Evolutionary conservation across 768 basidiomycete species (phyloP).

Genomic region (Pseudohyphozyma bogoriensis): DNA sequence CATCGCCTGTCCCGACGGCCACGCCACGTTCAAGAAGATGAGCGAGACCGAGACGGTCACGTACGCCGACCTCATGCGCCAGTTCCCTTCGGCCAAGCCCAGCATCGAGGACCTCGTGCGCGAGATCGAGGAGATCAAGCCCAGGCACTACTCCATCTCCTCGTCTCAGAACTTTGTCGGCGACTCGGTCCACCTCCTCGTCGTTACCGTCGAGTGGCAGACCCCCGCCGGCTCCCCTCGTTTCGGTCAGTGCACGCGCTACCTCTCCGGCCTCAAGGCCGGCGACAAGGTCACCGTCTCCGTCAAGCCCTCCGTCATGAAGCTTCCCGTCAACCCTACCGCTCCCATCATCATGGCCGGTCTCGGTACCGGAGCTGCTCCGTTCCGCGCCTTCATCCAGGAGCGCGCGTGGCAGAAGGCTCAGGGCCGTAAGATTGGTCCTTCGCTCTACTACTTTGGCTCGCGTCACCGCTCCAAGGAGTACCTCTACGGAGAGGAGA

Average conservation of each 20-base stretch:
- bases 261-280: constrained; percentile 67
- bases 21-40: constrained; percentile 85
- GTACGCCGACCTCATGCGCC: constrained; percentile 73
- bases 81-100: constrained; percentile 68
- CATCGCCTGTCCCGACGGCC: constrained; percentile 85
- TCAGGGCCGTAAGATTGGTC: constrained; percentile 72
- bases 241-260: constrained; percentile 93
- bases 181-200: constrained; percentile 81
- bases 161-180: constrained; percentile 92
- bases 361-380: constrained; percentile 93
- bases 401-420: constrained; percentile 73
- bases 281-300: constrained; percentile 95
- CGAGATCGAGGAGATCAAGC: constrained; percentile 88
- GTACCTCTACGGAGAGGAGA: constrained; percentile 79
- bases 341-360: constrained; percentile 98
- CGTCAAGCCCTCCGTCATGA: constrained; percentile 98
- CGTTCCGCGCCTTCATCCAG: constrained; percentile 98
- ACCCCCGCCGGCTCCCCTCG: constrained; percentile 56
- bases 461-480: constrained; percentile 90
- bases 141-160: constrained; percentile 96
- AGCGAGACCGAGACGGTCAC: constrained; percentile 89
- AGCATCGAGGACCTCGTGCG: constrained; percentile 50
- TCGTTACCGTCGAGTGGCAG: constrained; percentile 93
- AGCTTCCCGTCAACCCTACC: constrained; percentile 72
- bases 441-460: constrained; percentile 96